A percentile compares a stretch with the other conserved stretches of the same genome.
phyloP scores from a whole-genome alignment of 768 basidiomycete genomes.

The Naematelia aurantialba region DNA sequence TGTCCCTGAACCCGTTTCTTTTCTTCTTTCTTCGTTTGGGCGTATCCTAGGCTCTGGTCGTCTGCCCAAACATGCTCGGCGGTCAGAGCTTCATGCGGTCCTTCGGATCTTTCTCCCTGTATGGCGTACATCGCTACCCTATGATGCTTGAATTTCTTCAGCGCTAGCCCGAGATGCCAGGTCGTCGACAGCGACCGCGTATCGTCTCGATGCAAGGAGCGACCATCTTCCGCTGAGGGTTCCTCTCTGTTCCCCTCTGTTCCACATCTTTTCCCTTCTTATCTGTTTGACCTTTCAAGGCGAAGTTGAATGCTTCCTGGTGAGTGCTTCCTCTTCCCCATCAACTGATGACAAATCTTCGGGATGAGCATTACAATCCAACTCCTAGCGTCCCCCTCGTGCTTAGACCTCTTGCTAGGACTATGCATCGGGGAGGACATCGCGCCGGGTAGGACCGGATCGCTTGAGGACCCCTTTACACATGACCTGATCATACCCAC shows the following conservation, averaged over 20 bases:
- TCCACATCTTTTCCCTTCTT: not conserved
- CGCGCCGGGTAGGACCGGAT: slow-evolving; percentile 36
- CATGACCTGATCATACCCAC: slow-evolving; percentile 40
- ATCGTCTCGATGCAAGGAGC: slow-evolving; percentile 34
- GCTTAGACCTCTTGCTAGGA: not conserved
- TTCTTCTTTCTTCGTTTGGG: slow-evolving; percentile 8
- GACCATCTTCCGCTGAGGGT: slow-evolving; percentile 43
- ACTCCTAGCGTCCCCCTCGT: slow-evolving; percentile 32
- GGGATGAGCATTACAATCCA: slow-evolving; percentile 38
- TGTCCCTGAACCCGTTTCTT: slow-evolving; percentile 5
- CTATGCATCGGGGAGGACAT: not conserved
- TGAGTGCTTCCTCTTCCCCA: not conserved
- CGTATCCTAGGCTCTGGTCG: slow-evolving; percentile 3
- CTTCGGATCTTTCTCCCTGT: slow-evolving; percentile 1
- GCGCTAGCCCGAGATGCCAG: slow-evolving; percentile 39
- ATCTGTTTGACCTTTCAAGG: not conserved
- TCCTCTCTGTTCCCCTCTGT: not conserved
- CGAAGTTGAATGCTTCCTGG: not conserved
- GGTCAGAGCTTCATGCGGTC: not conserved
- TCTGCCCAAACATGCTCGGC: not conserved
- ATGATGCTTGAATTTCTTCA: slow-evolving; percentile 50
- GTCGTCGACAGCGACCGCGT: slow-evolving; percentile 29
- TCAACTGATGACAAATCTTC: not conserved
- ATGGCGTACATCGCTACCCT: slow-evolving; percentile 14
- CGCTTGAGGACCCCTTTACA: slow-evolving; percentile 43